A percentile compares a stretch with the other conserved stretches of the same genome.
Evolutionary conservation across 768 basidiomycete species (phyloP).

Genomic region (Cubamyces sp.): DNA sequence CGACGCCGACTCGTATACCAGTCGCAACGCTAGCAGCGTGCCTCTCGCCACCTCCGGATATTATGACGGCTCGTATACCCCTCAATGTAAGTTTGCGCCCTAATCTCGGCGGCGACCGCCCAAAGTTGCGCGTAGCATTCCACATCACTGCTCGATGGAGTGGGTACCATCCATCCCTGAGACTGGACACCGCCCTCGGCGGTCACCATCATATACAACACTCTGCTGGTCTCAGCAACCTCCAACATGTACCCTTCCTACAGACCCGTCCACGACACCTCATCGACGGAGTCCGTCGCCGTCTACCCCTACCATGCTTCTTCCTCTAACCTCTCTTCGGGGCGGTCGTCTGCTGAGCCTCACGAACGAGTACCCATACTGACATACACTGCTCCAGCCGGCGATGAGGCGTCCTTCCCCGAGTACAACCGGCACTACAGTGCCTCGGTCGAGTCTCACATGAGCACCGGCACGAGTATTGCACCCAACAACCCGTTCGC

Average conservation of each 20-base stretch:
- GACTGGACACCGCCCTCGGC: slow-evolving; percentile 14
- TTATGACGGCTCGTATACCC: slow-evolving; percentile 34
- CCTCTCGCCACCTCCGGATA: slow-evolving; percentile 34
- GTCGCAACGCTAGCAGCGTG: slow-evolving; percentile 37
- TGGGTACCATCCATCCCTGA: neutral
- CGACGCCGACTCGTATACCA: slow-evolving; percentile 32
- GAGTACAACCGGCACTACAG: slow-evolving; percentile 36
- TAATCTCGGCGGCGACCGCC: neutral
- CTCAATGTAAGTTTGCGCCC: slow-evolving; percentile 28
- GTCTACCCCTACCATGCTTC: slow-evolving; percentile 3
- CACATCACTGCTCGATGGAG: slow-evolving; percentile 14
- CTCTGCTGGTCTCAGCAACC: neutral
- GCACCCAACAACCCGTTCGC: slow-evolving; percentile 33
- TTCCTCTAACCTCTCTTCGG: neutral
- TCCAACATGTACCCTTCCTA: slow-evolving; percentile 13
- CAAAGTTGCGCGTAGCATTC: neutral
- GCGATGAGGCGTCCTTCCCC: slow-evolving; percentile 35
- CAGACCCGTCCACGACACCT: slow-evolving; percentile 12
- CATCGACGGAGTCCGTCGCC: slow-evolving; percentile 16
- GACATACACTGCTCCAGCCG: slow-evolving; percentile 28
- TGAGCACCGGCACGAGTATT: slow-evolving; percentile 30
- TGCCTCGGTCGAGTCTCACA: slow-evolving; percentile 41
- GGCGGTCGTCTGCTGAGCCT: slow-evolving; percentile 5
- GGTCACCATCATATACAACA: slow-evolving; percentile 4
- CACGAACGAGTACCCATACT: slow-evolving; percentile 21